Conservation (phyloP, 805 yeast species). For the Barnettozyma californica region DNA sequence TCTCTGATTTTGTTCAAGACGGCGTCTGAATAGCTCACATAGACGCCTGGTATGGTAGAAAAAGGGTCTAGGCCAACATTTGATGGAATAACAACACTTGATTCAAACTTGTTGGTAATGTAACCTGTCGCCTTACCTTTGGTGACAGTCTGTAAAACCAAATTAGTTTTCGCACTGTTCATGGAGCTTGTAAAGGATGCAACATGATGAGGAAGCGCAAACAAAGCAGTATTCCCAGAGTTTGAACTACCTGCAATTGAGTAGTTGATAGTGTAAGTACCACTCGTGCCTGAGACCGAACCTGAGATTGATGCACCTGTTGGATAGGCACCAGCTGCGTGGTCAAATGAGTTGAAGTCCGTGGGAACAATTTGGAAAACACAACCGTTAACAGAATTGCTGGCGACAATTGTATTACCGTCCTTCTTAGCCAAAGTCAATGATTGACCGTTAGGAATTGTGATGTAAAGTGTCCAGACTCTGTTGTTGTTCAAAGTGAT, state of each 20-base stretch:
- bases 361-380: slow-evolving; percentile 58
- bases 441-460: slow-evolving; percentile 37
- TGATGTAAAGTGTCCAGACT: slow-evolving; percentile 65
- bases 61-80: slow-evolving; percentile 42
- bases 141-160: slow-evolving; percentile 43
- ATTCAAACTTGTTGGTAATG: slow-evolving; percentile 34
- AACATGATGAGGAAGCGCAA: slow-evolving; percentile 67
- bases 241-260: slow-evolving; percentile 40
- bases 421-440: slow-evolving; percentile 26
- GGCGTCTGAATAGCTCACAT: slow-evolving; percentile 24
- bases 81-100: slow-evolving; percentile 40
- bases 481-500: slow-evolving; percentile 49
- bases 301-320: slow-evolving; percentile 42
- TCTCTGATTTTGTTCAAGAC: slow-evolving; percentile 27
- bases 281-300: slow-evolving; percentile 32
- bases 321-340: slow-evolving; percentile 59
- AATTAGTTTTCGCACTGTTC: slow-evolving; percentile 27
- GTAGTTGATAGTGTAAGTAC: slow-evolving; percentile 40
- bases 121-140: slow-evolving; percentile 44
- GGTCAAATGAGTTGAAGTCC: slow-evolving; percentile 42
- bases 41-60: slow-evolving; percentile 28
- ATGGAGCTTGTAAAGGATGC: slow-evolving; percentile 33
- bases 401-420: slow-evolving; percentile 38
- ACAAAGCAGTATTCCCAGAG: slow-evolving; percentile 42
- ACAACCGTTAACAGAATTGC: slow-evolving; percentile 40